Conservation (phyloP, 306 rosid genomes). For the Morella rubra region DNA sequence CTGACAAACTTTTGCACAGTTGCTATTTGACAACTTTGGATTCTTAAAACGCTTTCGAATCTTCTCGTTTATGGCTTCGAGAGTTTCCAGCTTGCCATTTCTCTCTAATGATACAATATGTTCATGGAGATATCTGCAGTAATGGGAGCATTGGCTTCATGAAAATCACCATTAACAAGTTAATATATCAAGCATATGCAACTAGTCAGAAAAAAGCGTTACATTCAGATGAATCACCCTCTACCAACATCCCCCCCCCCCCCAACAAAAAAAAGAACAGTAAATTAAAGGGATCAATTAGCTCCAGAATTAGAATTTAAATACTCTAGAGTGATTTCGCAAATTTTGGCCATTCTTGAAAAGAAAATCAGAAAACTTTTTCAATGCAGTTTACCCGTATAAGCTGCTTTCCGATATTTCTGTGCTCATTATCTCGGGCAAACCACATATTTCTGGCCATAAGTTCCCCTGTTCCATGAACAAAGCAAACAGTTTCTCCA, state of each 20-base stretch:
- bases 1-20: constrained; percentile 80
- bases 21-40: constrained; percentile 70
- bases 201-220: neutral
- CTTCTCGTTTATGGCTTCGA: constrained; percentile 92
- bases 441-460: constrained; percentile 90
- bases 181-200: constrained; percentile 6
- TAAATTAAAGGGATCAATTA: constrained; percentile 6
- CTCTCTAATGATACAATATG: constrained; percentile 64
- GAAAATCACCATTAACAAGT: constrained; percentile 15
- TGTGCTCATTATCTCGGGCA: constrained; percentile 72
- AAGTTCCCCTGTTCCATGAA: constrained; percentile 94
- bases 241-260: neutral
- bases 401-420: constrained; percentile 65
- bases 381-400: constrained; percentile 59
- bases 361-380: constrained; percentile 8
- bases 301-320: constrained; percentile 5
- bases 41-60: constrained; percentile 93
- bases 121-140: constrained; percentile 81
- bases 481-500: constrained; percentile 80
- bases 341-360: constrained; percentile 10
- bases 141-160: constrained; percentile 26
- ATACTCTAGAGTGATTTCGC: neutral
- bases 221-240: too few relatives aligned
- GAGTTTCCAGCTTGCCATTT: constrained; percentile 75
- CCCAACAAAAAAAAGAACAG: neutral